Percentiles rank a stretch among this genome's conserved stretches.
These are phyloP conservation scores for Blastobotrys illinoisensis DNA, from an alignment of 1,139 yeast species.

Conservation along the genomic window DNA sequence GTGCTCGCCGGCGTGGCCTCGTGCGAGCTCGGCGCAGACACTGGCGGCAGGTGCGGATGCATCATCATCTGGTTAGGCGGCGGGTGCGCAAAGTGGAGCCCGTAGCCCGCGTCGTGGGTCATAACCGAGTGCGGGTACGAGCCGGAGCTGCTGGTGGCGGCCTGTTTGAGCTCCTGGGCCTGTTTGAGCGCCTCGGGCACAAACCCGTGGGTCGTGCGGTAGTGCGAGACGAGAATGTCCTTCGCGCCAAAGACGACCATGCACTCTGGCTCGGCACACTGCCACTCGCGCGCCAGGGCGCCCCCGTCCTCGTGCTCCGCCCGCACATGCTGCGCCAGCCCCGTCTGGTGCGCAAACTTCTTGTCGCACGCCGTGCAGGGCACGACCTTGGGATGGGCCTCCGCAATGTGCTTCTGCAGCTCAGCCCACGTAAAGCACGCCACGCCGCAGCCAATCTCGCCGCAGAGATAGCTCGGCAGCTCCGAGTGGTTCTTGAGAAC, in stretches of 20 bases:
- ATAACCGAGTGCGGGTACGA: not conserved
- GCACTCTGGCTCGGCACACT: slow-evolving; percentile 15
- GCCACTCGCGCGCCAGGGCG: slow-evolving; percentile 16
- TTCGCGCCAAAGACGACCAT: slow-evolving; percentile 6
- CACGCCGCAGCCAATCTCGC: slow-evolving; percentile 55
- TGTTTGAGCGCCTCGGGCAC: slow-evolving; percentile 22
- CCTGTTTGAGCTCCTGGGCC: slow-evolving; percentile 4
- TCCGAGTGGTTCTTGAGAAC: slow-evolving; percentile 28
- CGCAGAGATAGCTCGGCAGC: slow-evolving; percentile 41
- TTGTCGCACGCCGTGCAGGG: slow-evolving; percentile 64
- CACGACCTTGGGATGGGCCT: slow-evolving; percentile 60
- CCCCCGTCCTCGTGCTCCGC: slow-evolving; percentile 17
- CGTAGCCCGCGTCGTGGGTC: not conserved
- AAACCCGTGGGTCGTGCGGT: slow-evolving; percentile 35
- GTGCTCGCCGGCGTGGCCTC: slow-evolving; percentile 9
- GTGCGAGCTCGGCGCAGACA: not conserved
- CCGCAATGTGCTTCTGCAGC: slow-evolving; percentile 63
- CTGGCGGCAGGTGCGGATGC: not conserved
- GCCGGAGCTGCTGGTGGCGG: not conserved
- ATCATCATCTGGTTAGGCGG: not conserved
- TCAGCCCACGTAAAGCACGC: slow-evolving; percentile 73
- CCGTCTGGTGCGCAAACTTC: slow-evolving; percentile 68
- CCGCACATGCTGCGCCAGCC: slow-evolving; percentile 60
- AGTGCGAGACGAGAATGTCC: slow-evolving; percentile 43
- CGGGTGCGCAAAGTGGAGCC: slow-evolving; percentile 1